Evolutionary conservation across 441 rosid genomes (phyloP).

Genomic region (Pelargonium australe): DNA sequence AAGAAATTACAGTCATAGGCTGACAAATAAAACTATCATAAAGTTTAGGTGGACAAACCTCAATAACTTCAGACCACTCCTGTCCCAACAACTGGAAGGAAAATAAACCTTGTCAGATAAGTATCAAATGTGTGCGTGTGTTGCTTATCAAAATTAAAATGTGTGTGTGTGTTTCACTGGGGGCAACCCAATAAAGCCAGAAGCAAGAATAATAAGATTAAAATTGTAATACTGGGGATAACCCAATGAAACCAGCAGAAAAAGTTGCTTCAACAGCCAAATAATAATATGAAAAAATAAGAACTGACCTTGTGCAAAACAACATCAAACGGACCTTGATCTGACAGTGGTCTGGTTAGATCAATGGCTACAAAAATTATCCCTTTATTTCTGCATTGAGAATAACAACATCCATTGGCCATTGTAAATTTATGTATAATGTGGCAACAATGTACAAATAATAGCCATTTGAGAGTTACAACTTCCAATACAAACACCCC

Average conservation of each 20-base stretch:
- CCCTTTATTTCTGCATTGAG: conserved; percentile 46
- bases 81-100: conserved; percentile 62
- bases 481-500: not conserved
- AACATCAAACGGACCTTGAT: conserved; percentile 93
- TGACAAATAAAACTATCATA: conserved; percentile 7
- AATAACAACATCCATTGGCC: conserved; percentile 14
- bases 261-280: too few species aligned
- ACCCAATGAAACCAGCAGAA: too few species aligned
- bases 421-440: not conserved
- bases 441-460: conserved; percentile 3
- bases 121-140: not conserved
- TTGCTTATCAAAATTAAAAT: too few species aligned
- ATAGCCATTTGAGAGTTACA: conserved; percentile 7
- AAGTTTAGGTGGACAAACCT: conserved; percentile 50
- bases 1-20: too few species aligned
- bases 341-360: conserved; percentile 51
- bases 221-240: too few species aligned
- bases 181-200: too few species aligned
- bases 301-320: conserved; percentile 34
- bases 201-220: too few species aligned
- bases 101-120: conserved; percentile 24
- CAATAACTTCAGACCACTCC: conserved; percentile 69
- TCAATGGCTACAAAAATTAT: conserved; percentile 70
- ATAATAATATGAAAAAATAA: too few species aligned
- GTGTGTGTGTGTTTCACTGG: too few species aligned